Evolutionary conservation across 257 asterid genomes (phyloP).

Genomic region (Fraxinus cuspidata): DNA sequence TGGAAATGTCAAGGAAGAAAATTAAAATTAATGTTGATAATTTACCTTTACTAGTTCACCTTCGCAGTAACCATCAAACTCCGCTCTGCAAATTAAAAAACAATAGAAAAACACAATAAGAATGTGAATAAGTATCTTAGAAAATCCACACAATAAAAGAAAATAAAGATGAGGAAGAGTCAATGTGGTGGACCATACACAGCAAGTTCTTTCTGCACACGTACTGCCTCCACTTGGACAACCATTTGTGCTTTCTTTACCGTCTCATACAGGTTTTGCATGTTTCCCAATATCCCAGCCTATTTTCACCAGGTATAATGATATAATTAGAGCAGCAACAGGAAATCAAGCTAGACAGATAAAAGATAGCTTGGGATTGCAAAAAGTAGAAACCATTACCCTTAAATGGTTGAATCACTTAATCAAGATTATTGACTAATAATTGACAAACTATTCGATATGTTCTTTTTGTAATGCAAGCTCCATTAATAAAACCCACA

Average conservation of each 20-base stretch:
- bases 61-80: conserved; percentile 94
- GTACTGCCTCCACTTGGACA: conserved; percentile 98
- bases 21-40: conserved; percentile 2
- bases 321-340: conserved; percentile 5
- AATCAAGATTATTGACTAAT: background rate
- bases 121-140: background rate
- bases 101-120: conserved; percentile 13
- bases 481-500: background rate
- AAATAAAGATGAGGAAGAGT: conserved; percentile 8
- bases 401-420: background rate
- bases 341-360: conserved; percentile 24
- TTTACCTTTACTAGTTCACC: conserved; percentile 87
- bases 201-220: conserved; percentile 93
- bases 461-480: background rate
- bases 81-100: conserved; percentile 67
- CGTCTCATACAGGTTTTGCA: conserved; percentile 91
- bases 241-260: conserved; percentile 98
- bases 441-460: background rate
- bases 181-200: conserved; percentile 49
- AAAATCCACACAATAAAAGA: background rate
- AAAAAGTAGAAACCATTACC: background rate
- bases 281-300: conserved; percentile 96
- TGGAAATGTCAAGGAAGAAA: background rate
- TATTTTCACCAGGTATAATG: conserved; percentile 34
- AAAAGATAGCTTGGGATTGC: background rate